Percentiles rank a stretch among this genome's conserved stretches.
Evolutionary conservation across 345 rosid genomes (phyloP).

Genomic region (Hirschfeldia incana): DNA sequence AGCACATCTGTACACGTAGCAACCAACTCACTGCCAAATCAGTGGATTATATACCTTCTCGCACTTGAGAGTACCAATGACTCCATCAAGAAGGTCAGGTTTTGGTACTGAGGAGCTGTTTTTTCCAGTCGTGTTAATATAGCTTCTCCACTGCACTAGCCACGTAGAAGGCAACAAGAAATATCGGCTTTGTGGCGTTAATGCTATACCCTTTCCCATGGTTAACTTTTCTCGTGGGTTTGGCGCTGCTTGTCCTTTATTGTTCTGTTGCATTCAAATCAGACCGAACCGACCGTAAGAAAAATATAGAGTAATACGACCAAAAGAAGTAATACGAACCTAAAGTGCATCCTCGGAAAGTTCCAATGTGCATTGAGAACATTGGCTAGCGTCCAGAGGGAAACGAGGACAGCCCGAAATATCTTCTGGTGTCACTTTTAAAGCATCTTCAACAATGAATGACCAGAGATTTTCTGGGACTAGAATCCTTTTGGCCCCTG

Average conservation of each 20-base stretch:
- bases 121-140: slow-evolving; percentile 67
- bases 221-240: slow-evolving; percentile 87
- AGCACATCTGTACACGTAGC: background rate
- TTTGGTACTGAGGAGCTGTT: slow-evolving; percentile 53
- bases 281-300: slow-evolving; percentile 41
- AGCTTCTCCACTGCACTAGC: slow-evolving; percentile 62
- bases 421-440: slow-evolving; percentile 64
- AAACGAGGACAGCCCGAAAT: slow-evolving; percentile 53
- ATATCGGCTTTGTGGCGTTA: slow-evolving; percentile 57
- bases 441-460: slow-evolving; percentile 77
- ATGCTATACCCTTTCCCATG: slow-evolving; percentile 58
- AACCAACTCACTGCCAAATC: slow-evolving; percentile 11
- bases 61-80: slow-evolving; percentile 66
- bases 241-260: slow-evolving; percentile 74
- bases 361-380: slow-evolving; percentile 67
- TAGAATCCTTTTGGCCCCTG: slow-evolving; percentile 81
- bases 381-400: slow-evolving; percentile 58
- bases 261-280: slow-evolving; percentile 67
- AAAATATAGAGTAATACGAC: slow-evolving; percentile 10
- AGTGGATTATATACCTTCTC: slow-evolving; percentile 94
- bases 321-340: slow-evolving; percentile 19
- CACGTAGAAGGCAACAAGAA: slow-evolving; percentile 42
- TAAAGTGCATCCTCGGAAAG: slow-evolving; percentile 75
- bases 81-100: slow-evolving; percentile 66
- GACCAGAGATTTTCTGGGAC: slow-evolving; percentile 88